These are phyloP conservation scores for Podaxis rugospora DNA, from an alignment of 768 basidiomycete genomes.

Conservation along the genomic window DNA sequence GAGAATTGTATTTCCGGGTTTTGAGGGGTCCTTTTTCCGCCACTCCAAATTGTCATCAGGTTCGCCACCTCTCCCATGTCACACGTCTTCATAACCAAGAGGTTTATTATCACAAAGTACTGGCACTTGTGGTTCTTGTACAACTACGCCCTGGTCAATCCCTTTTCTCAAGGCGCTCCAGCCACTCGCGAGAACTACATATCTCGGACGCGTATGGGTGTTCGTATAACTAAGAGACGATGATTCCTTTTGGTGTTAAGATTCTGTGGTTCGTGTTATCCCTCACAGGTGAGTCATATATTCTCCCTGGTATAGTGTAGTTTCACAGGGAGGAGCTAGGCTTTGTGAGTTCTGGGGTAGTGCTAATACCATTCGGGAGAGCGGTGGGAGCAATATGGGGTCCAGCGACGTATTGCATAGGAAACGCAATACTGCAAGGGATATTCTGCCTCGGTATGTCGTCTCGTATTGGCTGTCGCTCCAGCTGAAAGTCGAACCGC, in stretches of 20 bases:
- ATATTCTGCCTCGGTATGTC: constrained; percentile 56
- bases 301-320: not conserved
- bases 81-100: not conserved
- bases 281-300: constrained; percentile 38
- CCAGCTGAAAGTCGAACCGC: not conserved
- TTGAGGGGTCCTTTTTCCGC: not conserved
- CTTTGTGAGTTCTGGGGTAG: constrained; percentile 44
- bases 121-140: no score
- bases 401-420: constrained; percentile 42
- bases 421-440: constrained; percentile 48
- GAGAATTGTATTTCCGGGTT: not conserved
- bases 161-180: no score
- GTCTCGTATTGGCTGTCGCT: not conserved
- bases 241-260: constrained; percentile 56
- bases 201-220: not conserved
- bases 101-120: no score
- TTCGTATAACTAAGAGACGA: constrained; percentile 16
- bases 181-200: not conserved
- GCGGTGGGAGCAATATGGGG: constrained; percentile 43
- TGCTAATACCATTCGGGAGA: constrained; percentile 40
- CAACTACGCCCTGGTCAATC: no score
- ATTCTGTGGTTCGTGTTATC: constrained; percentile 57
- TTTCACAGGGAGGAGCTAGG: constrained; percentile 30
- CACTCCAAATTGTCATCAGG: not conserved
- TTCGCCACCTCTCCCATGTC: not conserved